Evolutionary conservation across 441 rosid genomes (phyloP).

Genomic region (Croton setiger): DNA sequence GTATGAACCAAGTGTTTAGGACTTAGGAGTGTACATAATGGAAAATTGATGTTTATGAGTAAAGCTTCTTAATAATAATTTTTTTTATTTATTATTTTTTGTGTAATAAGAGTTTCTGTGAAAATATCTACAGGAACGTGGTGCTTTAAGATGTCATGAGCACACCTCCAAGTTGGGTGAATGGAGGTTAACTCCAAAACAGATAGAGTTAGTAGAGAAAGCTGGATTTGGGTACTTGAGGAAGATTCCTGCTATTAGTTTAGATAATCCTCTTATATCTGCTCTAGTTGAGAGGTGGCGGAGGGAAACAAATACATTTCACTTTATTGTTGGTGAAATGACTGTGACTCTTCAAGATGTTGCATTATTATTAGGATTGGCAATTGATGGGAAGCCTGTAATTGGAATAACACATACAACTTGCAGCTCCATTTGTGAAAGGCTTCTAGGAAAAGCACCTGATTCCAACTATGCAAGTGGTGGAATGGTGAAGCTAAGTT

Average conservation of each 20-base stretch:
- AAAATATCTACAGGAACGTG: constrained; percentile 62
- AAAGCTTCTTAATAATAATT: neutral
- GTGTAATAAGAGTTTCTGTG: neutral
- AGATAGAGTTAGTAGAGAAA: constrained; percentile 78
- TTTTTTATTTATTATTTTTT: too few species aligned
- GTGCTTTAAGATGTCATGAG: constrained; percentile 97
- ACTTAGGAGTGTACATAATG: neutral
- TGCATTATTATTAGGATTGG: constrained; percentile 71
- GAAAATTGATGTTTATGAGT: neutral
- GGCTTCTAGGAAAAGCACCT: constrained; percentile 66
- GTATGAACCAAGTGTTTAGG: neutral
- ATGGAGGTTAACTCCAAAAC: constrained; percentile 75
- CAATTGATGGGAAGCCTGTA: constrained; percentile 94
- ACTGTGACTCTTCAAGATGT: constrained; percentile 88
- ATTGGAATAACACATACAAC: constrained; percentile 83
- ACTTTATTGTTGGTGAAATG: constrained; percentile 88
- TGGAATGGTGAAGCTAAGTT: constrained; percentile 98
- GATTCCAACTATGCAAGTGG: constrained; percentile 74
- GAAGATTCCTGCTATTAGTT: constrained; percentile 90
- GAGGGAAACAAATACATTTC: constrained; percentile 94
- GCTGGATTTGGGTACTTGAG: constrained; percentile 90
- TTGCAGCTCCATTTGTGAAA: constrained; percentile 60
- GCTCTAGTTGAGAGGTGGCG: constrained; percentile 97
- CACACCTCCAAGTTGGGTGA: constrained; percentile 95
- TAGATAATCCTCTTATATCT: constrained; percentile 94